phyloP scores from a whole-genome alignment of 495 filamentous ascomycete genomes.

The Penicillium manginii region DNA sequence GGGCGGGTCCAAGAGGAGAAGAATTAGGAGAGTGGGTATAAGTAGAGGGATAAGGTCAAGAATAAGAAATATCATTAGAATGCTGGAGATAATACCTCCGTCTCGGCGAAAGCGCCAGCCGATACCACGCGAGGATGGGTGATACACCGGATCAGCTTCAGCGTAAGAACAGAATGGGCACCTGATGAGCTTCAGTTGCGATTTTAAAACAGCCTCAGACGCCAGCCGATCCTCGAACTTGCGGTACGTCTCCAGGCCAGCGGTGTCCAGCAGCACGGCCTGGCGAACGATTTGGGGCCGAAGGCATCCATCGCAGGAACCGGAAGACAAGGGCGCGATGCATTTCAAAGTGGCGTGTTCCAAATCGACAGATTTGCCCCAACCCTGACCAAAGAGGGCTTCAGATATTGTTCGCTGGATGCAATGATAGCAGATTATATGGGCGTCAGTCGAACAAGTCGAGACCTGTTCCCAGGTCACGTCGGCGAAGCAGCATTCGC shows the following conservation, averaged over 20 bases:
- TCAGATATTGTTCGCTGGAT: constrained; percentile 78
- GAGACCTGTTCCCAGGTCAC: constrained; percentile 81
- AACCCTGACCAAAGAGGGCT: constrained; percentile 90
- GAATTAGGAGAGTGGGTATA: constrained; percentile 50
- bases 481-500: constrained; percentile 84
- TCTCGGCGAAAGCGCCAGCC: constrained; percentile 57
- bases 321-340: constrained; percentile 66
- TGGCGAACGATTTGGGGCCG: constrained; percentile 66
- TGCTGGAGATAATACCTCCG: constrained; percentile 35
- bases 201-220: constrained; percentile 70
- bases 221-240: constrained; percentile 78
- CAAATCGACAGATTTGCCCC: constrained; percentile 76
- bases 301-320: constrained; percentile 74
- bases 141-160: constrained; percentile 79
- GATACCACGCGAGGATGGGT: constrained; percentile 51
- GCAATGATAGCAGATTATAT: constrained; percentile 87
- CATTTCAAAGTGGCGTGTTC: constrained; percentile 76
- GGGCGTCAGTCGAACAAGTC: constrained; percentile 68
- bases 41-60: constrained; percentile 57
- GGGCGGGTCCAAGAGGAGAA: constrained; percentile 43
- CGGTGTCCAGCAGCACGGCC: constrained; percentile 68
- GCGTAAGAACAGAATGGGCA: constrained; percentile 94
- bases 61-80: constrained; percentile 42
- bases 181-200: constrained; percentile 72
- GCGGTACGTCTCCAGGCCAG: constrained; percentile 67